Percentiles rank a stretch among this genome's conserved stretches.
phyloP scores from a whole-genome alignment of 371 early-diverging fungal species.

The Mortierella sp. region DNA sequence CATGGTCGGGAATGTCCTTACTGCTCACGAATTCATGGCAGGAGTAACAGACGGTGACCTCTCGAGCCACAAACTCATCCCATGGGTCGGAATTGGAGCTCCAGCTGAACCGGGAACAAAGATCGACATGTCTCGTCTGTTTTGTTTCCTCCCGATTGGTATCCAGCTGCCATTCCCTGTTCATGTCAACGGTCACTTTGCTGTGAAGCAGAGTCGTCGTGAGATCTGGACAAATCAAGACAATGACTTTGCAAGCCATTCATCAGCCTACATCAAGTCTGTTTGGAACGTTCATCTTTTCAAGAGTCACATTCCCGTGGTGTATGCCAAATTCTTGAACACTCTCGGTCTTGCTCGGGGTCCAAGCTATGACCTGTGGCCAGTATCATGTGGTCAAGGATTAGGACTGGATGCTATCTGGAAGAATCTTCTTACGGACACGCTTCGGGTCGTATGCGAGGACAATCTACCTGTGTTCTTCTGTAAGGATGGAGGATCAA shows the following conservation, averaged over 20 bases:
- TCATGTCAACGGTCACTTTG: constrained; percentile 54
- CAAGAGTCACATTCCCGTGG: constrained; percentile 28
- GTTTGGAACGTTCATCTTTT: constrained; percentile 50
- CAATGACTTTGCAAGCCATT: constrained; percentile 24
- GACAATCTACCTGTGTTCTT: constrained; percentile 21
- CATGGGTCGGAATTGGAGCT: constrained; percentile 54
- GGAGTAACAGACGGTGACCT: constrained; percentile 18
- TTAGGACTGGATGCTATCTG: constrained; percentile 21
- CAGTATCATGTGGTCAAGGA: background rate
- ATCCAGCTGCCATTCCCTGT: constrained; percentile 49
- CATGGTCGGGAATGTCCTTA: constrained; percentile 28
- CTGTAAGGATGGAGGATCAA: background rate
- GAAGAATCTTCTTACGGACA: constrained; percentile 8
- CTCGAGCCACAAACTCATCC: constrained; percentile 32
- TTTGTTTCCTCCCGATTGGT: constrained; percentile 54
- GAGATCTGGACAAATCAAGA: constrained; percentile 42
- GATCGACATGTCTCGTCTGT: constrained; percentile 28
- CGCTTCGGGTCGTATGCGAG: background rate
- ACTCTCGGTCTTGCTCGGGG: constrained; percentile 14
- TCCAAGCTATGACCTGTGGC: constrained; percentile 35
- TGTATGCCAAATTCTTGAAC: constrained; percentile 35
- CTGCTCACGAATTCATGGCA: constrained; percentile 14
- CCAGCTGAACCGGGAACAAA: constrained; percentile 7
- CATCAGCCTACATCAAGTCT: constrained; percentile 39
- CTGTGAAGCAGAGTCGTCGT: constrained; percentile 45